Evolutionary conservation across 768 basidiomycete genomes (phyloP), one percentile per base, ranked within the genome.

Genomic region (Pulveroboletus ravenelii): DNA sequence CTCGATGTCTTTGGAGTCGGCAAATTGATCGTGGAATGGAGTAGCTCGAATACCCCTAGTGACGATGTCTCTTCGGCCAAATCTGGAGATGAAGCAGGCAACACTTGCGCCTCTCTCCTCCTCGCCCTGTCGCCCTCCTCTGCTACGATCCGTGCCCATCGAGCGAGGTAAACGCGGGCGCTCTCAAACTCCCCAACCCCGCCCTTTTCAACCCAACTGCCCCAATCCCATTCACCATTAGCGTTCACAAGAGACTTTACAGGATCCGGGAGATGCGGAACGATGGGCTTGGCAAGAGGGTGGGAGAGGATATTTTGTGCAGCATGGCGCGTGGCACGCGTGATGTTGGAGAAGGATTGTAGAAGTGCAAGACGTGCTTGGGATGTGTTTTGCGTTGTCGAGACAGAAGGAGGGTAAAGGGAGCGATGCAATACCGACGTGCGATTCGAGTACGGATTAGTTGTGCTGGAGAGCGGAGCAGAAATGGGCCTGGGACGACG

Each of bases 171-270:
- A 7, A 98, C 90, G 5, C 94, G 78, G 1, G 96, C 96, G 52
- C 89, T 89, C 70, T 98, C 96, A 65, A 95, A 98, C 65, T 96
- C 93, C 6, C 92, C 93, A 3, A 96, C 89, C 0, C 93, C 89
- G 31, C 90, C 86, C 63, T 89, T 89, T 67, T 93, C 91, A 0
- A 91, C 89, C 90, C 90, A 92, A 57, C 89, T 89, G 5, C 89
- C 85, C 87, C 93, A 95, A 60, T 95, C 89, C 71, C 85, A 83
- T 64, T 95, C 94, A 15, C 93, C 93, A 45, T 85, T 85, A 0
- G 84, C 94, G 62, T 84, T 89, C 2, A 96, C 93, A 41, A 97
- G 78, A 50, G 87, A 92, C 56, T 80, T 81, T 38, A 98, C 92
- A 0, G 95, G 93, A 56, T 96, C 92, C 0, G 96, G 96, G 12